phyloP scores from a whole-genome alignment of 805 yeast species.

The Pichia nanzhaoensis region DNA sequence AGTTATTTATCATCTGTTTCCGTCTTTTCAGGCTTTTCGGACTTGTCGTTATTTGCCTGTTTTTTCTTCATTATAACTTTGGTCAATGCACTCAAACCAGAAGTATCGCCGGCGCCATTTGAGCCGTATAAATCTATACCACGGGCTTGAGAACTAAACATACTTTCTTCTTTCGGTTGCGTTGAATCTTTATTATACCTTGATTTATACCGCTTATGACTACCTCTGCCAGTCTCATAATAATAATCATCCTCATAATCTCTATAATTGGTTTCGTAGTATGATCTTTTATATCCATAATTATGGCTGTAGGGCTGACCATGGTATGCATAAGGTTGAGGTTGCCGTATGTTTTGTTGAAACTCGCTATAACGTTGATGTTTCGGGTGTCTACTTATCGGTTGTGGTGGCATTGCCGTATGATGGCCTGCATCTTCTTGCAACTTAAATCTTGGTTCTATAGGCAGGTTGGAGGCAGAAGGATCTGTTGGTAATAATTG shows the following conservation, averaged over 20 bases:
- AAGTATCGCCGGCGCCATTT: constrained; percentile 2
- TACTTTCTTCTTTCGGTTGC: not conserved
- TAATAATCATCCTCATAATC: constrained; percentile 1
- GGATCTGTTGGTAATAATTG: not conserved
- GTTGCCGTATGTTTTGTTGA: not conserved
- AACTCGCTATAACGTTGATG: not conserved
- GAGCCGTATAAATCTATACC: constrained; percentile 16
- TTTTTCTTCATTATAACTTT: constrained; percentile 9
- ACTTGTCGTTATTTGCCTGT: not conserved
- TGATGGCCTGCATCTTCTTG: no score
- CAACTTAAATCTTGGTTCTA: no score
- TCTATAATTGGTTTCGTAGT: not conserved
- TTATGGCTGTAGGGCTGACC: no score
- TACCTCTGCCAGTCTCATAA: not conserved
- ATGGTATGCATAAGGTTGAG: not conserved
- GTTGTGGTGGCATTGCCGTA: not conserved
- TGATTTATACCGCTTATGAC: not conserved
- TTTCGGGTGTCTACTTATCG: not conserved
- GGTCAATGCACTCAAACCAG: constrained; percentile 10
- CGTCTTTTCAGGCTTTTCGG: not conserved
- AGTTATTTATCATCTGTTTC: not conserved
- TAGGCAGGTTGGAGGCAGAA: no score
- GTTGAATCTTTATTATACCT: not conserved
- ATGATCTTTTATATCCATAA: not conserved
- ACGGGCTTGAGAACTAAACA: constrained; percentile 9